Base-by-base conservation (phyloP, 176 grass and related monocot genomes). In the Oryza brachyantha region DNA sequence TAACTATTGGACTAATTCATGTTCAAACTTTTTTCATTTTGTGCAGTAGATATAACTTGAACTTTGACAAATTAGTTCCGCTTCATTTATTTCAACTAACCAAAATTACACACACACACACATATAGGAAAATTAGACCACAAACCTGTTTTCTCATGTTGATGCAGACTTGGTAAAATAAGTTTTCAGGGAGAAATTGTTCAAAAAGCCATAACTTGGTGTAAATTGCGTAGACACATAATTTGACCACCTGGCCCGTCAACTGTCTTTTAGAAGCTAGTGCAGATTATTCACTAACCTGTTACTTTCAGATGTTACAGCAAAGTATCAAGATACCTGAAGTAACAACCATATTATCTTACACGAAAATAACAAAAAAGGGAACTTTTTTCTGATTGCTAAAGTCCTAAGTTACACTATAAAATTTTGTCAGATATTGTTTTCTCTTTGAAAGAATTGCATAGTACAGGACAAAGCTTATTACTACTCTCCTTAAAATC, bases 261-360 rank as follows among this genome's bases (percentile, higher is more conserved):
- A 59, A 59, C 24, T 10, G 10, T 67, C 14, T 41, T 70, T 21
- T 7, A 41, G 68, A 79, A 10, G 34, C 13, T 5, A 59, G 21
- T 66, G 21, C 29, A 66, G 32, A 66, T 16, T 35, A 2, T 80
- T 67, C 5, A 21, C 46, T 67, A 10, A 11, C 48, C 27, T 34
- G 28, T 58, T 73, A 19, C 68, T 64, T 7, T 80, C 68, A 36
- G 38, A 82, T 42, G 42, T 17, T 70, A 64, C 42, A 55, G 7
- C 7, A 10, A 13, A 87, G 52, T 62, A 65, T 17, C 13, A 1
- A 71, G 58, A 82, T 82, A 77, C 65, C 70, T 77, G 37, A 45
- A 79, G 60, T 58, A 28, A 28, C 4, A 0, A 5, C 37, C 37
- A 57, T n/a, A 7, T 17, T 46, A 46, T 59, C 29, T 19, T 10